Base-by-base conservation (phyloP, 257 asterid genomes). In the Hygrophila difformis region DNA sequence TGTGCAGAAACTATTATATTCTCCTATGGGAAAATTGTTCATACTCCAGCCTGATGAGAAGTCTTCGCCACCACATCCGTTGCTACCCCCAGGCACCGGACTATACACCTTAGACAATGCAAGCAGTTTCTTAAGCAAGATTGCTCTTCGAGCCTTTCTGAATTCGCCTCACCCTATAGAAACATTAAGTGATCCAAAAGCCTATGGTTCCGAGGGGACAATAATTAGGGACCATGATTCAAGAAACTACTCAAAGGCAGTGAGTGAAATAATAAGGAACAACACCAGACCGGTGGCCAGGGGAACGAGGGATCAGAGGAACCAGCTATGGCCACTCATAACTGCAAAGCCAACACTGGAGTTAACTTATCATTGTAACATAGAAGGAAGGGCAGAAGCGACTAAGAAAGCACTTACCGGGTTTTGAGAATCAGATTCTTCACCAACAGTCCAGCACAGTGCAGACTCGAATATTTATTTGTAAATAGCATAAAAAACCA, bases 1-100 rank as follows among this genome's bases (percentile, higher is more conserved):
- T 33, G 12, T 57, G 72, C 83, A 87, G 94, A 83, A 83, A 70
- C 55, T 72, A 47, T 23, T 87, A 18, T 87, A 87, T 79, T 46
- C 93, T 14, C 97, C 97, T 9, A 65, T 87, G 79, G 97, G 94
- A 13, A 87, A 78, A 51, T 57, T 74, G 39, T 73, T 78, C 65
- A 80, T 87, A 50, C 87, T 87, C 57, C 97, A 87, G 59, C 97
- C 95, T 0, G 80, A 83, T 14, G 95, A 74, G 65, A 87, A 73
- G 61, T 47, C 72, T 10, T 87, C 97, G 19, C 86, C 95, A 4
- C 61, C 75, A 14, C 93, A 77, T 61, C 93, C 88, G 3, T 44
- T 87, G 18, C 94, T 87, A 24, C 92, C 93, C 21, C 57, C 73
- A 1, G 97, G 97, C 17, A 59, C 62, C 26, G 86, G 72, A 10